Base-by-base conservation (phyloP, 306 rosid species). In the Inga leiocalycina region DNA sequence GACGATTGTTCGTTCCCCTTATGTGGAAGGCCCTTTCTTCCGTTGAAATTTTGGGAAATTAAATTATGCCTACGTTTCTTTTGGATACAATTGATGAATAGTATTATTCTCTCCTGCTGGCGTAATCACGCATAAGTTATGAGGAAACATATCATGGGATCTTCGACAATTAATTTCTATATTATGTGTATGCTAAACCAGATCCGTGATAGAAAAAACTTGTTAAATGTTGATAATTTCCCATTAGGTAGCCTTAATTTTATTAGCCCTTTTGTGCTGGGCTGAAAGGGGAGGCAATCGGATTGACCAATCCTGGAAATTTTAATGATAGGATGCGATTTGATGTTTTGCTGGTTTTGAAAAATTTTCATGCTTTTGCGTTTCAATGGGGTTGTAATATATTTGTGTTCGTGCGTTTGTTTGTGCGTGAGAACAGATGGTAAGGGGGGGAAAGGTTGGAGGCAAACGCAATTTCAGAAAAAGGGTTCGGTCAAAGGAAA, bases 391-490 rank as follows among this genome's bases (percentile, higher is more conserved):
- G 79, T 82, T 77, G 78, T 88, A 44, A 88, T 83, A 82, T 56
- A 80, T 85, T 80, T 74, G 78, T 0, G 37, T 86, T 43, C 84
- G 75, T 44, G 4, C 41, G 0, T 72, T 80, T 72, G 61, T 82
- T 88, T 85, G 71, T 86, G 76, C 90, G 88, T 72, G 27, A 79
- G 89, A 79, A 79, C 90, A 93, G 92, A 96, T 96, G 99, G 99
- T 81, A 19, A 96, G 91, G 97, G 97, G 97, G 86, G 90, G 95
- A 80, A 92, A 84, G 86, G 83, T 85, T 80, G 76, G 89, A 85
- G 65, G 91, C 83, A 92, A 84, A 79, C 74, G 82, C 32, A 87
- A 76, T 80, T 80, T 79, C 27, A 88, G 86, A 49, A 88, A 76
- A 49, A 85, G 82, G 88, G 84, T 78, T 85, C 79, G 80, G 87